Conservation (phyloP, 2,329 filamentous ascomycete genomes). For the Lachnellula suecica region DNA sequence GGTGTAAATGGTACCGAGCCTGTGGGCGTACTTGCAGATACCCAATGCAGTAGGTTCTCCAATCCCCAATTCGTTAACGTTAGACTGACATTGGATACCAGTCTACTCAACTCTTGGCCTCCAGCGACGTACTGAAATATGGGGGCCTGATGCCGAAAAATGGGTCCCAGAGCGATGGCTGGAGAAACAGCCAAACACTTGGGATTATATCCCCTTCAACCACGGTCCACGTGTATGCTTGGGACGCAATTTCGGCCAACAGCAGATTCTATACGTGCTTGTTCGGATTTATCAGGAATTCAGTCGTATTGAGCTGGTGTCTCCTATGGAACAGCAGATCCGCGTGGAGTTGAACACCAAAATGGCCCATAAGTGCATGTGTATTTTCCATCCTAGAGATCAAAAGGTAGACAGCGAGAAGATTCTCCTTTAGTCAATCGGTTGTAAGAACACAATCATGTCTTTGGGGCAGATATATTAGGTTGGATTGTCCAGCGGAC, state of each 20-base stretch:
- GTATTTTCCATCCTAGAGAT: constrained; percentile 1
- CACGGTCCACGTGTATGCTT: constrained; percentile 32
- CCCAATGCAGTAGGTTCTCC: constrained; percentile 5
- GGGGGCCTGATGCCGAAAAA: constrained; percentile 27
- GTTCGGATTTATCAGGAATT: constrained; percentile 31
- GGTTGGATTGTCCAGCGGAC: too few relatives aligned
- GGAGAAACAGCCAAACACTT: constrained; percentile 41
- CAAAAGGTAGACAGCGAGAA: not conserved
- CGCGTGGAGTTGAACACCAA: constrained; percentile 12
- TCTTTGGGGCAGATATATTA: not conserved
- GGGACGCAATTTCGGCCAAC: constrained; percentile 32
- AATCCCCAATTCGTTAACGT: not conserved
- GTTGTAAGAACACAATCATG: not conserved
- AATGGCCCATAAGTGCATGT: not conserved
- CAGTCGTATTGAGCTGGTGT: constrained; percentile 23
- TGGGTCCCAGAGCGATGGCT: constrained; percentile 33
- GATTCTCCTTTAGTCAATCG: not conserved
- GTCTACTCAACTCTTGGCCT: constrained; percentile 19
- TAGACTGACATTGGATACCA: not conserved
- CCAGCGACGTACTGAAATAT: not conserved
- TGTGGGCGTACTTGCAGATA: constrained; percentile 21
- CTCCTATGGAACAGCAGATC: constrained; percentile 3
- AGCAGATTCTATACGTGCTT: constrained; percentile 30
- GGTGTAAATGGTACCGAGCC: constrained; percentile 24
- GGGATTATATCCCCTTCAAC: constrained; percentile 34